These are phyloP conservation scores for Verbena officinalis DNA, from an alignment of 257 asterid species.

Conservation along the genomic window DNA sequence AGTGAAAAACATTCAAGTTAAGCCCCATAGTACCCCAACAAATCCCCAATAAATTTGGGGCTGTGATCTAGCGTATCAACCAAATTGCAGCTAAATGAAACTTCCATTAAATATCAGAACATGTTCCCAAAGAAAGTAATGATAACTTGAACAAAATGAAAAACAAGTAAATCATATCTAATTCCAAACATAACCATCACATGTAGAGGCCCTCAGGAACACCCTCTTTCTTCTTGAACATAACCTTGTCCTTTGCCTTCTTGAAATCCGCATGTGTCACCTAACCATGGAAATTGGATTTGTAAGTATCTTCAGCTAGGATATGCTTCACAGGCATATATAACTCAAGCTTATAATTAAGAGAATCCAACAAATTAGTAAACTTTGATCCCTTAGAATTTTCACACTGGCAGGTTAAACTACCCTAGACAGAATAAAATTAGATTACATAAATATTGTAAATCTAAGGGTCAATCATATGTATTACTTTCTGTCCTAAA, in stretches of 20 bases:
- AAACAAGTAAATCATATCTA: slow-evolving; percentile 20
- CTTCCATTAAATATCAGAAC: background rate
- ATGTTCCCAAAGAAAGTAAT: background rate
- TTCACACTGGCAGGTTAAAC: background rate
- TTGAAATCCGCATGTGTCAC: slow-evolving; percentile 57
- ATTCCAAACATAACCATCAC: slow-evolving; percentile 32
- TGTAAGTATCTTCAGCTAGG: slow-evolving; percentile 15
- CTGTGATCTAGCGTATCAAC: background rate
- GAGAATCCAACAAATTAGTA: background rate
- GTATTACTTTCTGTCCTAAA: background rate
- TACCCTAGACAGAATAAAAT: background rate
- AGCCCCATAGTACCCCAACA: background rate
- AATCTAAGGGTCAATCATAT: background rate
- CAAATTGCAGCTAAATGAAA: slow-evolving; percentile 10
- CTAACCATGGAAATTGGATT: slow-evolving; percentile 25
- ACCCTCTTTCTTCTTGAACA: slow-evolving; percentile 68
- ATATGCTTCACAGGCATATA: background rate
- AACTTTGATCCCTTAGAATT: background rate
- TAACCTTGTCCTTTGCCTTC: slow-evolving; percentile 64
- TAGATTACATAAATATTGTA: background rate
- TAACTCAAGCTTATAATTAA: background rate
- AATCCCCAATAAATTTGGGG: too few relatives aligned
- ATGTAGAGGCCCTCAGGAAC: slow-evolving; percentile 60
- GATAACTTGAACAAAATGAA: slow-evolving; percentile 3
- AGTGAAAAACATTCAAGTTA: too few relatives aligned